phyloP scores from a whole-genome alignment of 1,284 basidiomycete species.

The Irpex sp. region DNA sequence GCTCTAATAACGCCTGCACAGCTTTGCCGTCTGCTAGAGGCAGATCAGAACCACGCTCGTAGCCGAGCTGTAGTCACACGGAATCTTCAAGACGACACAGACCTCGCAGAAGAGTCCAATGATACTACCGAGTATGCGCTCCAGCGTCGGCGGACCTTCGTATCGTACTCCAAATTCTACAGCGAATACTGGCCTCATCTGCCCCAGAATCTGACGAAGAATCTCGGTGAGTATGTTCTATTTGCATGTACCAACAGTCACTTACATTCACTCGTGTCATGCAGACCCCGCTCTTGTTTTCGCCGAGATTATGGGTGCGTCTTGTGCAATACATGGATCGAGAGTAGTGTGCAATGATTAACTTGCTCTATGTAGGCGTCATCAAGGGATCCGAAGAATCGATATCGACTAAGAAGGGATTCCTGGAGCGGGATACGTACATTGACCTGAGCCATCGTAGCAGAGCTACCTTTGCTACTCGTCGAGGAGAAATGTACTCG shows the following conservation, averaged over 20 bases:
- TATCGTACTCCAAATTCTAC: constrained; percentile 63
- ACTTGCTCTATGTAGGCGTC: constrained; percentile 50
- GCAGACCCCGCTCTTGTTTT: constrained; percentile 72
- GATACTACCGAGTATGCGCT: constrained; percentile 32
- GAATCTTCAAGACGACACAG: neutral
- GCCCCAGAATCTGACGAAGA: constrained; percentile 59
- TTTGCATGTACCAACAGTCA: too few species aligned
- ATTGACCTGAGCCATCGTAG: constrained; percentile 54
- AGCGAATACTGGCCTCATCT: constrained; percentile 74
- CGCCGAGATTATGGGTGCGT: constrained; percentile 71
- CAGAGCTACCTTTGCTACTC: constrained; percentile 61
- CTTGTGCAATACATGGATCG: too few species aligned
- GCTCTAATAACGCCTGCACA: constrained; percentile 22
- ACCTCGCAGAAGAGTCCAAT: constrained; percentile 29
- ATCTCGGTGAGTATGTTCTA: constrained; percentile 49
- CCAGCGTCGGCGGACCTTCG: constrained; percentile 31
- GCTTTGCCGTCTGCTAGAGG: constrained; percentile 53
- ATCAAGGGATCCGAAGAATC: constrained; percentile 74
- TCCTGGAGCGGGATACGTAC: constrained; percentile 56
- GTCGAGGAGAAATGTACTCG: constrained; percentile 57
- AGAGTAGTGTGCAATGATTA: too few species aligned
- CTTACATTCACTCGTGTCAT: too few species aligned
- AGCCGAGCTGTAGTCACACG: neutral
- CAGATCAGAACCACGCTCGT: constrained; percentile 36
- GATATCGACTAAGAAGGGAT: constrained; percentile 40